Evolutionary conservation across 768 basidiomycete genomes (phyloP), one percentile per base, ranked within the genome.

Genomic region (Lentinus brumalis): DNA sequence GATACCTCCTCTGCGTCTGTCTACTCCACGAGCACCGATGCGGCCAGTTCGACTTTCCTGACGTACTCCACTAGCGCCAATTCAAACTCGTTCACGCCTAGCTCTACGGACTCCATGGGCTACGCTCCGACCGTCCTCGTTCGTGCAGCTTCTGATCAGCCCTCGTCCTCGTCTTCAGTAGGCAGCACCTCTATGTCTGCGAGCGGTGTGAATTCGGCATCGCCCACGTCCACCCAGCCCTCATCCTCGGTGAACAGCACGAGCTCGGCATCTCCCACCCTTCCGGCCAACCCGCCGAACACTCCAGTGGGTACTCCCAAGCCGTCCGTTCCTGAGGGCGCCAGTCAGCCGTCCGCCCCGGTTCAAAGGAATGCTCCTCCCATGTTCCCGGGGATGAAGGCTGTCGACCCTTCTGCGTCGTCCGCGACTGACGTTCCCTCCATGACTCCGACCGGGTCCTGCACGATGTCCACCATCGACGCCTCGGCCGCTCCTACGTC

Each of bases 271-370:
- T 62, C 66, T 3, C 66, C 65, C 0, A 16, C 65, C 29, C 62
- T 66, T 16, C 66, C 66, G 9, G 42, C 45, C 16, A 66, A 65
- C 63, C 65, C 66, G 35, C 69, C 64, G 42, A 67, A 67, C 54
- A 67, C 60, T 18, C 68, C 66, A 8, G 40, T 54, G 29, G 3
- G n/a, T 18, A 18, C 49, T 12, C 40, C 53, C 18, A 50, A 21
- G 53, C 21, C 32, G 18, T 47, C 53, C 8, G 18, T 52, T 1
- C 54, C 57, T 6, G 41, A n/a, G 14, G 58, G 32, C 35, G 50
- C 30, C 1, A 10, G 56, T 2, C 44, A 40, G 18, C 47, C 47
- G 2, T 46, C 57, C n/a, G 53, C n/a, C 4, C 54, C 55, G 41
- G 40, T 56, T 32, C 50, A 53, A 3, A 52, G 53, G 44, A 21